These are phyloP conservation scores for Tulasnella sp. DNA, from an alignment of 768 basidiomycete genomes.

Conservation along the genomic window DNA sequence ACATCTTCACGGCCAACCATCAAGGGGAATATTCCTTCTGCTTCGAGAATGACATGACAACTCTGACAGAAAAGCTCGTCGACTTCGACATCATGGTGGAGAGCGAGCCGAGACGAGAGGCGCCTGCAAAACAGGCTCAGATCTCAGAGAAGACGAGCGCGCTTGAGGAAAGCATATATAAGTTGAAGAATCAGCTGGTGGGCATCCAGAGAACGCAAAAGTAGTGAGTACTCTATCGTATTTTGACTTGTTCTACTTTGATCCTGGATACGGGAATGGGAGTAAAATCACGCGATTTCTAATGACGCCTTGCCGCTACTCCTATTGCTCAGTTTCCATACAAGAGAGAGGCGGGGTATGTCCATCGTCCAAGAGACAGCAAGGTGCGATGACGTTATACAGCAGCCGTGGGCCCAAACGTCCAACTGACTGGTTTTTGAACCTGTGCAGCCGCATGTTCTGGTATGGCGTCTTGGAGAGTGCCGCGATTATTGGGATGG, in stretches of 20 bases:
- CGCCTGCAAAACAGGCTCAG: constrained; percentile 79
- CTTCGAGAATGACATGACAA: constrained; percentile 96
- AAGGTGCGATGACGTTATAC: constrained; percentile 39
- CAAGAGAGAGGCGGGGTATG: constrained; percentile 87
- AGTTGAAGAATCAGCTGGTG: constrained; percentile 75
- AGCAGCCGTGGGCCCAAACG: not conserved
- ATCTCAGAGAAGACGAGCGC: constrained; percentile 86
- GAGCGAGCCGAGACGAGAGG: constrained; percentile 83
- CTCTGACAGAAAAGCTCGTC: constrained; percentile 85
- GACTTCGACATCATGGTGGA: constrained; percentile 98
- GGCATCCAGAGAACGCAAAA: constrained; percentile 89
- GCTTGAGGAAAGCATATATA: constrained; percentile 91
- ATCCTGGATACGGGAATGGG: not conserved
- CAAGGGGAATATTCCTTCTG: constrained; percentile 91
- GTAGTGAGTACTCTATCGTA: constrained; percentile 47
- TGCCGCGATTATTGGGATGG: constrained; percentile 70
- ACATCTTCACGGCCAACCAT: constrained; percentile 87
- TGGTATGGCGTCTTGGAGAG: constrained; percentile 87
- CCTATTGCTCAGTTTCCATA: constrained; percentile 61
- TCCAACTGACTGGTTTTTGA: constrained; percentile 10
- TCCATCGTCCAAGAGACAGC: constrained; percentile 84
- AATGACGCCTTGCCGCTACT: too few species aligned
- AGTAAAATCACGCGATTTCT: not conserved
- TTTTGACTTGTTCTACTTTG: not conserved
- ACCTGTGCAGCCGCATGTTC: constrained; percentile 60